These are phyloP conservation scores for Aspergillus sclerotioniger DNA, from an alignment of 495 filamentous ascomycete genomes.

Conservation along the genomic window DNA sequence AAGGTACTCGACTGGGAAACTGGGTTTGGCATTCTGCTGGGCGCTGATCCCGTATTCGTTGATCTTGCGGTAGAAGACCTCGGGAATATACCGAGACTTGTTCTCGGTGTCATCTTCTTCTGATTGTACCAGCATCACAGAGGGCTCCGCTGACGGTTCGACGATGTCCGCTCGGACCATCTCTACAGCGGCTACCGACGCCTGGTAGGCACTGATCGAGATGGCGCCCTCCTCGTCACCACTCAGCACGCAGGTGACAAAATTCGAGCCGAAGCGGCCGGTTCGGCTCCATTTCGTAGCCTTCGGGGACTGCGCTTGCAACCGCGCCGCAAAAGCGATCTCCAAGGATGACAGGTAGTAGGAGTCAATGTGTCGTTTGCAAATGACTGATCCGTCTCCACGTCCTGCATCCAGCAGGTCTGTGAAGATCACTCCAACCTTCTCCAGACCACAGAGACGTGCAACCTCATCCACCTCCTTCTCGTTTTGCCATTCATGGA, in stretches of 20 bases:
- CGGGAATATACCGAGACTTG: constrained; percentile 86
- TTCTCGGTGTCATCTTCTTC: constrained; percentile 74
- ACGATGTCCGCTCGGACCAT: constrained; percentile 96
- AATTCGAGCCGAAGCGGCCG: constrained; percentile 91
- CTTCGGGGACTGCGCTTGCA: constrained; percentile 86
- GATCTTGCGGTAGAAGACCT: constrained; percentile 93
- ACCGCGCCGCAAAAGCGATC: constrained; percentile 80
- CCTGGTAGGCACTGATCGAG: constrained; percentile 86
- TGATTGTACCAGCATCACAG: constrained; percentile 89
- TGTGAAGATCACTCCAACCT: constrained; percentile 93
- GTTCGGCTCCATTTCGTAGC: constrained; percentile 96
- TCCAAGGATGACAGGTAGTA: constrained; percentile 93
- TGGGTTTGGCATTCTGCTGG: constrained; percentile 94
- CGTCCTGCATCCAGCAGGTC: constrained; percentile 82
- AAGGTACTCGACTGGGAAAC: constrained; percentile 95
- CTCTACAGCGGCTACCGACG: constrained; percentile 89
- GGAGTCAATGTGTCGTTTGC: constrained; percentile 94
- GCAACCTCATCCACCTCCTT: constrained; percentile 79
- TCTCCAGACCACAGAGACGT: constrained; percentile 78
- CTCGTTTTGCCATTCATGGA: constrained; percentile 87
- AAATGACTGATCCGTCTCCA: constrained; percentile 79
- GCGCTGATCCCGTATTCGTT: constrained; percentile 97
- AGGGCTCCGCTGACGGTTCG: constrained; percentile 90
- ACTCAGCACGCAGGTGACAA: constrained; percentile 92
- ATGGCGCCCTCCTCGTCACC: constrained; percentile 91